A percentile compares a stretch with the other conserved stretches of the same genome.
phyloP scores from a whole-genome alignment of 495 filamentous ascomycete species.

The Neurospora sp. region DNA sequence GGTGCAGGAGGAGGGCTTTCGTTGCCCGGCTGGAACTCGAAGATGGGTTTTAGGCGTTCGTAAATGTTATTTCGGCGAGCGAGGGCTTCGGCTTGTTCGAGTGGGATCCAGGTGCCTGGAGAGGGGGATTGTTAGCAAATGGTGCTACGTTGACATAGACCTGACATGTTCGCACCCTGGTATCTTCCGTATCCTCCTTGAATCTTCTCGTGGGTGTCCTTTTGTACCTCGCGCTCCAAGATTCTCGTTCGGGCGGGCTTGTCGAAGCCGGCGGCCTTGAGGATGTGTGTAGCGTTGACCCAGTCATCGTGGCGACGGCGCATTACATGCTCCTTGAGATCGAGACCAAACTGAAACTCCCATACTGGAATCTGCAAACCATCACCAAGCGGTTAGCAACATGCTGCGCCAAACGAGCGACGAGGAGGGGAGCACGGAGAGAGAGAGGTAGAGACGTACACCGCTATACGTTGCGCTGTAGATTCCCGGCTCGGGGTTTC shows the following conservation, averaged over 20 bases:
- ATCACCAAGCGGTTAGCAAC: neutral
- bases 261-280: conserved; percentile 60
- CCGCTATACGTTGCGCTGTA: conserved; percentile 92
- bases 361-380: conserved; percentile 74
- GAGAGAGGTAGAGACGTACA: conserved; percentile 45
- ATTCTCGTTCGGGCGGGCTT: conserved; percentile 92
- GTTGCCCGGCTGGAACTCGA: conserved; percentile 78
- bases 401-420: neutral
- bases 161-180: conserved; percentile 53
- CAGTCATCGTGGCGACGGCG: conserved; percentile 79
- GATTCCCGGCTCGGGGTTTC: conserved; percentile 35
- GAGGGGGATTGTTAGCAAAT: conserved; percentile 12
- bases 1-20: conserved; percentile 87
- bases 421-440: neutral
- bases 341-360: conserved; percentile 69
- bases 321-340: conserved; percentile 71
- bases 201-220: conserved; percentile 91
- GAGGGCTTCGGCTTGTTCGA: conserved; percentile 68
- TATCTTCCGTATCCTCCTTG: conserved; percentile 99
- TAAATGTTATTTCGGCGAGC: conserved; percentile 79
- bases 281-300: conserved; percentile 90
- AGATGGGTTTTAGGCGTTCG: conserved; percentile 71
- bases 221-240: conserved; percentile 92
- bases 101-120: conserved; percentile 89
- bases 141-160: neutral